Base-by-base conservation (phyloP, 345 rosid species). In the Mercurialis annua region DNA sequence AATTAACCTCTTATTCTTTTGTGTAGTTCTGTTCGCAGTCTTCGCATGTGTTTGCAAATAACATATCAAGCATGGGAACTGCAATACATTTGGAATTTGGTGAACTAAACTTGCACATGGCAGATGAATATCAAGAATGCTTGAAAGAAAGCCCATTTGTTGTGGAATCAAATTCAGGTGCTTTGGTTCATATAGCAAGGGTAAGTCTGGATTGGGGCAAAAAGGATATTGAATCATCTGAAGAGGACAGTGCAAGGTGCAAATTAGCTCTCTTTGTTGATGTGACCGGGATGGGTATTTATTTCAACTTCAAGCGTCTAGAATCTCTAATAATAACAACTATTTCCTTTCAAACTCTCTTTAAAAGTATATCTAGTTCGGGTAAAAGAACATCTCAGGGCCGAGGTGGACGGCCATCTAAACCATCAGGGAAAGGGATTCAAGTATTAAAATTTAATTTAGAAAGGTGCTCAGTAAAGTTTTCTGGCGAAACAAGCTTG, bases 81-180 rank as follows among this genome's bases (percentile, higher is more conserved):
- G 67, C 88, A 36, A 81, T 87, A 43, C 96, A 94, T 81, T 78
- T 85, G 89, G 99, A 94, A 75, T 92, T 94, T 77, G 98, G 99
- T 72, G 99, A 94, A 68, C 68, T 94, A 50, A 94, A 94, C 86
- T 79, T 94, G 77, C 88, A 91, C 80, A 77, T 84, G 90, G 93
- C 89, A 69, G 97, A 89, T 73, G 99, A 91, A 76, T 91, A 91
- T 77, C 92, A 93, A 76, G 97, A 93, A 81, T 89, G 84, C 84
- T 76, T 85, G 71, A 89, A 83, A 74, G 98, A 83, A 76, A 84
- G 83, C 78, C 90, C 87, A 62, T 91, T 91, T 27, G 84, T 89
- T 27, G 81, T 91, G 70, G 99, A 94, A 80, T 87, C 96, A 47
- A 91, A 94, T 87, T 89, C 90, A 34, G 88, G 98, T 78, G 86